phyloP scores from a whole-genome alignment of 1,284 basidiomycete genomes.

The Gymnopus androsaceus region DNA sequence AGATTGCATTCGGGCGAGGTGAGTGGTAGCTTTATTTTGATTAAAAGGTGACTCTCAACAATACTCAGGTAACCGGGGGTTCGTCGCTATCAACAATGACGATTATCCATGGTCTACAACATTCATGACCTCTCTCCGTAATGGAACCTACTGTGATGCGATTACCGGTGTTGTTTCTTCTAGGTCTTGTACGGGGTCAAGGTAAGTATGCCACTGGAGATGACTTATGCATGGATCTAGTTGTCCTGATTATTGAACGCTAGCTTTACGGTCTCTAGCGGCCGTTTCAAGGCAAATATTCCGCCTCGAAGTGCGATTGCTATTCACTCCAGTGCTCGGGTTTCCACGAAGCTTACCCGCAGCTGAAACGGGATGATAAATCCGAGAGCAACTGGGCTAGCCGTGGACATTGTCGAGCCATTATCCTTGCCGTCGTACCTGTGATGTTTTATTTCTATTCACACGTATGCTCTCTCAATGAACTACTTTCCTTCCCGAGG shows the following conservation, averaged over 20 bases:
- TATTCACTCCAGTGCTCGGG: too few relatives aligned
- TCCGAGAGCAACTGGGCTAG: too few relatives aligned
- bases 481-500: too few relatives aligned
- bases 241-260: too few relatives aligned
- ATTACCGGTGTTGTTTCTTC: slow-evolving; percentile 45
- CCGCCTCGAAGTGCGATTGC: slow-evolving; percentile 58
- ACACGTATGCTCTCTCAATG: too few relatives aligned
- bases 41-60: background rate
- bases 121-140: slow-evolving; percentile 57
- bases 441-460: too few relatives aligned
- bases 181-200: slow-evolving; percentile 49
- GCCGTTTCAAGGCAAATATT: slow-evolving; percentile 54
- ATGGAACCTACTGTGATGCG: slow-evolving; percentile 66
- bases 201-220: slow-evolving; percentile 40
- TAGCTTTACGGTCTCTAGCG: slow-evolving; percentile 56
- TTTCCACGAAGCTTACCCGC: too few relatives aligned
- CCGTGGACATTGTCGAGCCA: too few relatives aligned
- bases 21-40: too few relatives aligned
- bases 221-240: too few relatives aligned
- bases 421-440: too few relatives aligned
- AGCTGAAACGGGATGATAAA: too few relatives aligned
- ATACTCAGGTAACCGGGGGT: slow-evolving; percentile 49
- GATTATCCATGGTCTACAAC: slow-evolving; percentile 54
- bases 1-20: slow-evolving; percentile 68
- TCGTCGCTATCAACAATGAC: slow-evolving; percentile 66